Conservation (phyloP, 2,329 filamentous ascomycete genomes). For the Didymella glomerata region DNA sequence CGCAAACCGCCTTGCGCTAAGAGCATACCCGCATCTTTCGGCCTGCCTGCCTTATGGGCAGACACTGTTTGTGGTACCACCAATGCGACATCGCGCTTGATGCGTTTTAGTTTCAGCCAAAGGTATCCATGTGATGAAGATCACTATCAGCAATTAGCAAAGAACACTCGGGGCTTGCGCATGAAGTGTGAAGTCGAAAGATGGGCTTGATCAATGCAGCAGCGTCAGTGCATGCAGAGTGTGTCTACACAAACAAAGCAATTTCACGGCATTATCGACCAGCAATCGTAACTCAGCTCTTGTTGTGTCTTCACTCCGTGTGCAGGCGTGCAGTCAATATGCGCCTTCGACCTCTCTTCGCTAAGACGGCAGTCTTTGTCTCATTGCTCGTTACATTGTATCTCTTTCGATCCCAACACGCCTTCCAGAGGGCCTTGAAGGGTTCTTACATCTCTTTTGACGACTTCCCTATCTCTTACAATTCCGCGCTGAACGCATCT, state of each 20-base stretch:
- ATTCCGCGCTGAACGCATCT: constrained; percentile 21
- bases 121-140: not conserved
- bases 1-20: constrained; percentile 1
- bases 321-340: not conserved
- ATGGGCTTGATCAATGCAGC: not conserved
- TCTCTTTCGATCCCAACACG: constrained; percentile 15
- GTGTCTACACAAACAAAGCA: not conserved
- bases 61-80: not conserved
- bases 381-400: not conserved
- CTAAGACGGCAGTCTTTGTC: not conserved
- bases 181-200: not conserved
- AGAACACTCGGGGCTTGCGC: not conserved
- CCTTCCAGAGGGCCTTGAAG: constrained; percentile 21
- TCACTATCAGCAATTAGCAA: not conserved
- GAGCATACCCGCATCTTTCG: not conserved
- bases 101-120: not conserved
- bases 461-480: constrained; percentile 24
- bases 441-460: constrained; percentile 17
- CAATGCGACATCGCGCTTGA: not conserved
- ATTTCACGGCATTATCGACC: not conserved
- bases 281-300: not conserved
- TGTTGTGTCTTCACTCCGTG: not conserved
- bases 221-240: not conserved
- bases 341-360: constrained; percentile 2
- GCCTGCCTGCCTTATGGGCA: constrained; percentile 3